Base-by-base conservation (phyloP, 352 stramenopile genomes). In the Pythium aquatile region DNA sequence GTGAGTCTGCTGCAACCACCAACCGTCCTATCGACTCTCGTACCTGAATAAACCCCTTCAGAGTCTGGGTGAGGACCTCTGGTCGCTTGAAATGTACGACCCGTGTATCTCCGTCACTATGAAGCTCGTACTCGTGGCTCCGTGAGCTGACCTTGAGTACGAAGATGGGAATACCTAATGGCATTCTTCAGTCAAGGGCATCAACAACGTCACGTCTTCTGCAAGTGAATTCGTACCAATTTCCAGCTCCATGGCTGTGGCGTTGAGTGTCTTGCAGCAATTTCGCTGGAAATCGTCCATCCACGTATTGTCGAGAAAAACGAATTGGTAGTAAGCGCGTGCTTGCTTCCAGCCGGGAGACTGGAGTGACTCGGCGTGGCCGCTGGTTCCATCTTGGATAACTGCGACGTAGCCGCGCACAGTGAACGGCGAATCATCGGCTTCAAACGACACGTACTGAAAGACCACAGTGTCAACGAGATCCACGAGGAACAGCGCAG, bases 281-380 rank as follows among this genome's bases (percentile, higher is more conserved):
- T 74, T 5, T 37, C 77, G 63, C 8, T 90, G 77, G 32, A 82
- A 90, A n/a, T 80, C 72, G 30, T 74, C 67, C 35, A 86, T 68
- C 81, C 79, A 91, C 32, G 77, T 60, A 56, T 88, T 87, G 24
- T 79, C 72, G 40, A 92, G 71, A 57, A 86, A 94, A 0, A 74
- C 62, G 58, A 81, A 90, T 57, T 94, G 85, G 59, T 94, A 94
- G 64, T 87, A 91, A 24, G 68, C 67, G 53, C 72, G 78, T 14
- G 83, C 85, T 53, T 94, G 81, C 49, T 85, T 52, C 55, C 57
- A 73, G 9, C 55, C 58, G 3, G 53, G 51, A 74, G 58, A 90
- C 68, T 58, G 72, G 5, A 71, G 68, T 55, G 75, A 64, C 5
- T 51, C 62, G 13, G 74, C 58, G 24, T 65, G 52, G 55, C 81